These are phyloP conservation scores for Psilocybe cubensis DNA, from an alignment of 768 basidiomycete species.

Conservation along the genomic window DNA sequence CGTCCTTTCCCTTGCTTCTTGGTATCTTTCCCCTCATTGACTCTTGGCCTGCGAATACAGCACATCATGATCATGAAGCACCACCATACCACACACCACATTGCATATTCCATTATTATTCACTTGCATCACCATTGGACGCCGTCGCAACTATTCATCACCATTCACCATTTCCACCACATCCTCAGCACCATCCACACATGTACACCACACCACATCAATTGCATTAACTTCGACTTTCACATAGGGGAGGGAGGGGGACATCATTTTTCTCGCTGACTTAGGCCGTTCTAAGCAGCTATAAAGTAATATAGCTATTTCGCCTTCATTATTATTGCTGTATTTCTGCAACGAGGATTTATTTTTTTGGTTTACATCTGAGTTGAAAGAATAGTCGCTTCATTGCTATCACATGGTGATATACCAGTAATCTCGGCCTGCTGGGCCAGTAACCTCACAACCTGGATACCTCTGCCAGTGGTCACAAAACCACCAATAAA, in stretches of 20 bases:
- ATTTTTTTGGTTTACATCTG: no score
- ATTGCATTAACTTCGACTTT: background rate
- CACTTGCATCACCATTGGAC: background rate
- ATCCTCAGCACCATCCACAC: background rate
- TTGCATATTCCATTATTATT: background rate
- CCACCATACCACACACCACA: background rate
- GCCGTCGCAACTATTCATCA: no score
- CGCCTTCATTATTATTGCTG: background rate
- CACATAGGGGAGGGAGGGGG: background rate
- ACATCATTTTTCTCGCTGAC: background rate
- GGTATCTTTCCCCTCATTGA: no score
- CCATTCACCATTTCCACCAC: background rate
- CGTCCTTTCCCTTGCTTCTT: no score
- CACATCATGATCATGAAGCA: no score
- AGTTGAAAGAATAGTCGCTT: no score
- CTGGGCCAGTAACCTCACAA: no score
- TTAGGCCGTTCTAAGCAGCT: background rate
- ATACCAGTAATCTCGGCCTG: no score
- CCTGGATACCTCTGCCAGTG: no score
- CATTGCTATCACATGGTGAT: no score
- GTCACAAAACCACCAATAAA: no score
- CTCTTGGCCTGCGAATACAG: no score
- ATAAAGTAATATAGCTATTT: background rate
- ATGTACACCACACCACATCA: background rate
- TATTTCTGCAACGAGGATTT: background rate